These are phyloP conservation scores for Sugiyamaella castrensis DNA, from an alignment of 1,139 yeast species.

Conservation along the genomic window DNA sequence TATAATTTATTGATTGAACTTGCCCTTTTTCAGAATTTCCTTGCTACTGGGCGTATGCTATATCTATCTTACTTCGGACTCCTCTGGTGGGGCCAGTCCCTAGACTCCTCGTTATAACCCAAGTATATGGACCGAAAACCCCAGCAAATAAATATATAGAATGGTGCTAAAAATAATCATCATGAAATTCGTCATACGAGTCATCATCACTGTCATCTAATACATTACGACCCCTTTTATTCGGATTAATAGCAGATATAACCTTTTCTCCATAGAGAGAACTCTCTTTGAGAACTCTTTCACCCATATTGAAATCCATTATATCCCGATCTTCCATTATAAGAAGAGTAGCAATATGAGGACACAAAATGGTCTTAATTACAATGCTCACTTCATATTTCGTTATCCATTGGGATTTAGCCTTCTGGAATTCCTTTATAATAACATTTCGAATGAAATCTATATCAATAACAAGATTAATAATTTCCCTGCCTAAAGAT, in stretches of 20 bases:
- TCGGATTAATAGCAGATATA: neutral
- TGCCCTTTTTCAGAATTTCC: no score
- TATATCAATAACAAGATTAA: slow-evolving; percentile 1
- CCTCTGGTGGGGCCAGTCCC: no score
- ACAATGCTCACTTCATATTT: slow-evolving; percentile 11
- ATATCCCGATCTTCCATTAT: slow-evolving; percentile 14
- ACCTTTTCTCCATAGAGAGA: slow-evolving; percentile 8
- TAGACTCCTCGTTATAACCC: no score
- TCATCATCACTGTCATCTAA: neutral
- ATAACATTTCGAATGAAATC: slow-evolving; percentile 5
- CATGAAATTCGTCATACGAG: neutral
- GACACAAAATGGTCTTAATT: slow-evolving; percentile 13
- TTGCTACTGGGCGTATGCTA: no score
- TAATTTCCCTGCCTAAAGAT: slow-evolving; percentile 9
- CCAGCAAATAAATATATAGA: no score
- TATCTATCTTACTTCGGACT: no score
- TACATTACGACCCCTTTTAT: neutral
- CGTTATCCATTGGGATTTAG: slow-evolving; percentile 11
- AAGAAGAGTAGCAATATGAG: slow-evolving; percentile 11
- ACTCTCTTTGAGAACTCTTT: slow-evolving; percentile 10
- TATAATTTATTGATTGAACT: no score
- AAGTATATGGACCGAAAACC: no score
- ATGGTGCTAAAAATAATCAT: neutral
- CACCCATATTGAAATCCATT: slow-evolving; percentile 8
- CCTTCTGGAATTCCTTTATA: neutral